These are phyloP conservation scores for Ochetophila trinervis DNA, from an alignment of 306 rosid genomes.

Conservation along the genomic window DNA sequence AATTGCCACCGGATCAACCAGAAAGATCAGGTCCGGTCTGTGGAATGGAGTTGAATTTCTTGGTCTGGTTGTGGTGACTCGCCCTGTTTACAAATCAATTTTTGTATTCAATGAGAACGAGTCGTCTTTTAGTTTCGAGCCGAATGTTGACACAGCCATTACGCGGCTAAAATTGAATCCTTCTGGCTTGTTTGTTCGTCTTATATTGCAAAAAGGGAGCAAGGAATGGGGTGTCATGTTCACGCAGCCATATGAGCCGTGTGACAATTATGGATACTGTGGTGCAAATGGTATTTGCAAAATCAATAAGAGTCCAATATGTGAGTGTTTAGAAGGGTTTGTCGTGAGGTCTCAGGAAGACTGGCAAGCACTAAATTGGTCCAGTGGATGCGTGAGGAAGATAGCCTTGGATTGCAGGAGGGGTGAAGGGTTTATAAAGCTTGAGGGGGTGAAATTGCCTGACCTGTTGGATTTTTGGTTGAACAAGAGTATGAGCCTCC, in stretches of 20 bases:
- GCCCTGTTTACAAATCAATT: not conserved
- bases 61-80: not conserved
- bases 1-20: not conserved
- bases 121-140: not conserved
- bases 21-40: slow-evolving; percentile 1
- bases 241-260: not conserved
- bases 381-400: slow-evolving; percentile 35
- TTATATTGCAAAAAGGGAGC: not conserved
- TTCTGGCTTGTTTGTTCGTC: not conserved
- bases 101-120: not conserved
- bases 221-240: slow-evolving; percentile 2
- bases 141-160: not conserved
- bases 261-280: slow-evolving; percentile 18
- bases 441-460: slow-evolving; percentile 32
- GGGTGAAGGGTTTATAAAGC: slow-evolving; percentile 28
- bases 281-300: slow-evolving; percentile 18
- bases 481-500: slow-evolving; percentile 23
- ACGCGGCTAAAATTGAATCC: not conserved
- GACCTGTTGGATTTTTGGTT: slow-evolving; percentile 12
- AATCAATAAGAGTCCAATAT: slow-evolving; percentile 19
- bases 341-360: slow-evolving; percentile 24
- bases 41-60: slow-evolving; percentile 23
- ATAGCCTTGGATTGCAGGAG: slow-evolving; percentile 25
- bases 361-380: slow-evolving; percentile 29
- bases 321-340: slow-evolving; percentile 52